phyloP scores from a whole-genome alignment of 1,284 basidiomycete genomes.

The Moesziomyces parantarcticus region DNA sequence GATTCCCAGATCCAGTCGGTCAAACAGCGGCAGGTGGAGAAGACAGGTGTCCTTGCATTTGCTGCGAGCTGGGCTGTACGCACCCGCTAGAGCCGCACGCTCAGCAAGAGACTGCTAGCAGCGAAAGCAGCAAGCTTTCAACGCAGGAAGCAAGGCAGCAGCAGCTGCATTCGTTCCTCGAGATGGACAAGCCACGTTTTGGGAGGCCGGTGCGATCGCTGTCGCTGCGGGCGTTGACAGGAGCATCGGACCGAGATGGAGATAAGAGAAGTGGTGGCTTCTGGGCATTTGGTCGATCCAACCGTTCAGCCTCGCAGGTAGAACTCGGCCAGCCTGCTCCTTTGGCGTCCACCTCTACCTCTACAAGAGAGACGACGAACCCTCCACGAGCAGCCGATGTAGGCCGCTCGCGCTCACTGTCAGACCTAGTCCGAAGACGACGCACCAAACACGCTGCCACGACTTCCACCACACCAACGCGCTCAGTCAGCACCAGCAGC shows the following conservation, averaged over 20 bases:
- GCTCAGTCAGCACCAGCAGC: background rate
- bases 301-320: conserved; percentile 3
- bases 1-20: conserved; percentile 25
- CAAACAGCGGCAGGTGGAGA: conserved; percentile 2
- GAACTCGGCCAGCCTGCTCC: background rate
- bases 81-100: conserved; percentile 9
- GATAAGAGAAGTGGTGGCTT: conserved; percentile 12
- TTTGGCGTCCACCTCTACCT: background rate
- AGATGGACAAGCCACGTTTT: conserved; percentile 15
- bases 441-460: conserved; percentile 14
- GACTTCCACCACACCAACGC: background rate
- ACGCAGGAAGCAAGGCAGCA: background rate
- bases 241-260: background rate
- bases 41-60: conserved; percentile 34
- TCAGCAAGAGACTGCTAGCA: background rate
- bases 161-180: conserved; percentile 12
- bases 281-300: conserved; percentile 6
- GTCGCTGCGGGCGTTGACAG: background rate
- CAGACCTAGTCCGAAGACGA: conserved; percentile 14
- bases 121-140: background rate
- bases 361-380: background rate
- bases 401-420: conserved; percentile 12
- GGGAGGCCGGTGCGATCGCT: background rate
- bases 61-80: conserved; percentile 26
- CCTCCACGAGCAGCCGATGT: background rate